Evolutionary conservation across 2,329 filamentous ascomycete genomes (phyloP).

Genomic region (Aspergillus quadrilineatus): DNA sequence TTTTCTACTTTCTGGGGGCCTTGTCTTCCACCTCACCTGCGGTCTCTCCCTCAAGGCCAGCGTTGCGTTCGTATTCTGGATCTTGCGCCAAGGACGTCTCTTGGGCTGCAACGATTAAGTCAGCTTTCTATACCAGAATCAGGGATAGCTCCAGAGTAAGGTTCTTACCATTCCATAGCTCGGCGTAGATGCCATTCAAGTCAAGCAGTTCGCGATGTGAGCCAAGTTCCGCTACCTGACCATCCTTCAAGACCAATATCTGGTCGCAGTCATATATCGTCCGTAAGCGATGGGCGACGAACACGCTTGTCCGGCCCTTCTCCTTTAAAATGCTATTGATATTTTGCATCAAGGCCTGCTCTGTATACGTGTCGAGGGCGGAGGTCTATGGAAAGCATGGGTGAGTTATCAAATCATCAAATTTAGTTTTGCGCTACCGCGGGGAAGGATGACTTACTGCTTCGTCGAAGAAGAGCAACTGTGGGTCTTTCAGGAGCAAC

Average conservation of each 20-base stretch:
- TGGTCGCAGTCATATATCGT: slow-evolving; percentile 93
- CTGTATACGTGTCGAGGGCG: slow-evolving; percentile 88
- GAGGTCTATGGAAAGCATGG: slow-evolving; percentile 57
- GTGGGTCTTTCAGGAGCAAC: slow-evolving; percentile 83
- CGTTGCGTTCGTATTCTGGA: slow-evolving; percentile 42
- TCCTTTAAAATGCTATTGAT: slow-evolving; percentile 91
- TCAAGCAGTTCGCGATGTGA: slow-evolving; percentile 84
- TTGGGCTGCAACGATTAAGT: slow-evolving; percentile 51
- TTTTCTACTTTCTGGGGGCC: slow-evolving; percentile 7
- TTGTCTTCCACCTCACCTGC: slow-evolving; percentile 18
- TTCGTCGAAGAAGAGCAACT: slow-evolving; percentile 90
- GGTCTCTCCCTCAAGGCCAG: slow-evolving; percentile 36
- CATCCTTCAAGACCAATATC: slow-evolving; percentile 86
- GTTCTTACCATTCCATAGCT: slow-evolving; percentile 81
- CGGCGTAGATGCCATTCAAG: slow-evolving; percentile 69
- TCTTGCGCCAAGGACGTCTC: slow-evolving; percentile 31
- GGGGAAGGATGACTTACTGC: slow-evolving; percentile 54
- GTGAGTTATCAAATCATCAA: background rate
- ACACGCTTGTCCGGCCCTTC: slow-evolving; percentile 86
- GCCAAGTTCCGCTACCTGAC: slow-evolving; percentile 81
- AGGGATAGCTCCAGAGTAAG: background rate
- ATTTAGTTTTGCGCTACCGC: background rate
- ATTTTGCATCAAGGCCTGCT: slow-evolving; percentile 84
- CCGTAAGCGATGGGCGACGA: slow-evolving; percentile 86
- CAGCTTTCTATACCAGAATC: slow-evolving; percentile 1